These are phyloP conservation scores for Thelonectria blattea DNA, from an alignment of 2,329 filamentous ascomycete genomes.

Conservation along the genomic window DNA sequence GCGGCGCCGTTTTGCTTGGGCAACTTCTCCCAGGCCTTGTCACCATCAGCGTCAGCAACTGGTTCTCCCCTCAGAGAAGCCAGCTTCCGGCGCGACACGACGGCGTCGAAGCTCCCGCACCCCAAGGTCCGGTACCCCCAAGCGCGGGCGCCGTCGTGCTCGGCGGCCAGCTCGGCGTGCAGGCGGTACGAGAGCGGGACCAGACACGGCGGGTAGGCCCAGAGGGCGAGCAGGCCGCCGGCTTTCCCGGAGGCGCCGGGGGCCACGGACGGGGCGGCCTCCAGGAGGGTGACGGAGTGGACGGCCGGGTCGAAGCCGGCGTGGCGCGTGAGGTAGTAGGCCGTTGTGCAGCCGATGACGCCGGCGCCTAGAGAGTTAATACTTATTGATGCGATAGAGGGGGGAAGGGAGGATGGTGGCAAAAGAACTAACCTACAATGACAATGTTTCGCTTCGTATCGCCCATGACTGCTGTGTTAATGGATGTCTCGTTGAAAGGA, in stretches of 20 bases:
- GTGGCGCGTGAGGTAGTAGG: slow-evolving; percentile 90
- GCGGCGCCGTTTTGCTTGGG: slow-evolving; percentile 64
- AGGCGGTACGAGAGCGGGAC: slow-evolving; percentile 86
- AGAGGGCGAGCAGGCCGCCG: slow-evolving; percentile 85
- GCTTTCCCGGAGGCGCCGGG: slow-evolving; percentile 95
- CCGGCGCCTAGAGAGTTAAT: slow-evolving; percentile 70
- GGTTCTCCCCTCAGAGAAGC: slow-evolving; percentile 40
- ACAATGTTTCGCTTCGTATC: slow-evolving; percentile 52
- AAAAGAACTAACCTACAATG: slow-evolving; percentile 52
- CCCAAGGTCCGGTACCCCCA: slow-evolving; percentile 88
- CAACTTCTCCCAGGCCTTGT: slow-evolving; percentile 64
- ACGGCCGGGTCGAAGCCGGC: slow-evolving; percentile 75
- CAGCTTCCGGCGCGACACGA: slow-evolving; percentile 45
- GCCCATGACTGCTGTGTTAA: slow-evolving; percentile 39
- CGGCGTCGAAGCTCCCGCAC: slow-evolving; percentile 66
- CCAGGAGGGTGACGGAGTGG: slow-evolving; percentile 84
- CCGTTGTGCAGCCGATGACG: slow-evolving; percentile 89
- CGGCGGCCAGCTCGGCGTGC: slow-evolving; percentile 81
- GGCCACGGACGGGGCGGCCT: slow-evolving; percentile 81
- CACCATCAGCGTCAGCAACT: slow-evolving; percentile 42
- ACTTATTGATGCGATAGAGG: background rate
- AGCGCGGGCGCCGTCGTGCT: slow-evolving; percentile 76
- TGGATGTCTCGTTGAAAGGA: background rate
- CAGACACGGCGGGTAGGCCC: slow-evolving; percentile 86
- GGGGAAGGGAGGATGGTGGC: background rate